phyloP scores from a whole-genome alignment of 169 alveolate species.

The Eimeria falciformis region DNA sequence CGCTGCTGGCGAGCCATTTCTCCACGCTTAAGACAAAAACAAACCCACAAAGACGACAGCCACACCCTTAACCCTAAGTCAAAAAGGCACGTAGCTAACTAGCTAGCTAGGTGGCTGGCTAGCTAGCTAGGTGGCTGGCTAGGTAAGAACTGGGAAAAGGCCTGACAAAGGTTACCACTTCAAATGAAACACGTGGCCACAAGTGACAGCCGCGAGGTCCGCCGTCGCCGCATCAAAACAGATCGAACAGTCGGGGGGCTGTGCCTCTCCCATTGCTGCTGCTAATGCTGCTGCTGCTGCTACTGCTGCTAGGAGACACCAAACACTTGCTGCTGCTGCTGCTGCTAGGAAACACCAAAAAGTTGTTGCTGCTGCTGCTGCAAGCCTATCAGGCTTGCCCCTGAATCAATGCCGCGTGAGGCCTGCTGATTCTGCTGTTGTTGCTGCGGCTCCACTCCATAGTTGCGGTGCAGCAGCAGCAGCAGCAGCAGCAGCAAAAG shows the following conservation, averaged over 20 bases:
- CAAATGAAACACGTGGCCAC: slow-evolving; percentile 24
- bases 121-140: too few species aligned
- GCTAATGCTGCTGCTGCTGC: slow-evolving; percentile 35
- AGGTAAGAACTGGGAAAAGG: too few species aligned
- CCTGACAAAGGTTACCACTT: slow-evolving; percentile 22
- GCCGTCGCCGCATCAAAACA: slow-evolving; percentile 16
- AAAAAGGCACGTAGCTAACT: too few species aligned
- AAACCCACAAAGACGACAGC: background rate
- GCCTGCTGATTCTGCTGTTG: slow-evolving; percentile 25
- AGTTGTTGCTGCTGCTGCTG: background rate
- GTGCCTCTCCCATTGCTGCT: slow-evolving; percentile 42
- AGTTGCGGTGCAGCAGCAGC: slow-evolving; percentile 8
- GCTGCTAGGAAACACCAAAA: too few species aligned
- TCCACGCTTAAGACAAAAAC: slow-evolving; percentile 18
- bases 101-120: too few species aligned
- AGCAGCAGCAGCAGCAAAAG: background rate
- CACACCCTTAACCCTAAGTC: too few species aligned
- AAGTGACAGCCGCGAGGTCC: slow-evolving; percentile 31
- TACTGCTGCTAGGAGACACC: too few species aligned
- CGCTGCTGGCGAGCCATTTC: slow-evolving; percentile 43
- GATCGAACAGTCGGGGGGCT: slow-evolving; percentile 40
- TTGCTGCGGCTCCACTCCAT: slow-evolving; percentile 7
- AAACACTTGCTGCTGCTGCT: background rate
- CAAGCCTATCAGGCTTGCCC: background rate
- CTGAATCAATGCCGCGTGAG: background rate